Evolutionary conservation across 768 basidiomycete genomes (phyloP).

Genomic region (Tylopilus plumbeoviolaceoides): DNA sequence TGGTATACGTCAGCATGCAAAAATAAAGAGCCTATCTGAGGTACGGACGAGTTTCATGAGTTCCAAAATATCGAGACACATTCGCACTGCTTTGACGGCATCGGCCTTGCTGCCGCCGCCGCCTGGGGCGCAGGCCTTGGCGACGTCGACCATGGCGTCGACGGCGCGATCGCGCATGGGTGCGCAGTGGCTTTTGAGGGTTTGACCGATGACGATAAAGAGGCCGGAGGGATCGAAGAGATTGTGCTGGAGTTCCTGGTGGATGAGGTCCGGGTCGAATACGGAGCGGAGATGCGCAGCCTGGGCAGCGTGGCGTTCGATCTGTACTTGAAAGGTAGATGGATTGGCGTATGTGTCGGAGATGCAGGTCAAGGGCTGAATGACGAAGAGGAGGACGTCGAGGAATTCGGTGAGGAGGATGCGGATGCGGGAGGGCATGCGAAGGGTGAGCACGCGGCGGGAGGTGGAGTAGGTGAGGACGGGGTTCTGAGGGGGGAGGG

Average conservation of each 20-base stretch:
- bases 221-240: conserved; percentile 77
- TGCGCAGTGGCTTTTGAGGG: conserved; percentile 87
- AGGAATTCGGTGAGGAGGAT: conserved; percentile 71
- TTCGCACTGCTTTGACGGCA: conserved; percentile 68
- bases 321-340: conserved; percentile 54
- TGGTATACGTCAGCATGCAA: conserved; percentile 19
- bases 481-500: conserved; percentile 38
- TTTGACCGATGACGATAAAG: conserved; percentile 73
- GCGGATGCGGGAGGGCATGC: conserved; percentile 69
- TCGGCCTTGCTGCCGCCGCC: conserved; percentile 54
- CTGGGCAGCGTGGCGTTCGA: conserved; percentile 59
- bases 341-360: conserved; percentile 60
- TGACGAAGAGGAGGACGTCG: conserved; percentile 78
- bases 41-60: conserved; percentile 88
- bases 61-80: conserved; percentile 88
- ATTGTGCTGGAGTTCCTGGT: conserved; percentile 73
- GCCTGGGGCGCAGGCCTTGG: conserved; percentile 53
- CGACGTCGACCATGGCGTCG: conserved; percentile 76
- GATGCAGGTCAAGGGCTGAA: conserved; percentile 69
- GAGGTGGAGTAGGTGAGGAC: conserved; percentile 44
- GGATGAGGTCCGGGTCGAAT: conserved; percentile 79
- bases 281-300: conserved; percentile 65
- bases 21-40: conserved; percentile 11
- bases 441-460: conserved; percentile 49
- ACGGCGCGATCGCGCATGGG: conserved; percentile 87